Evolutionary conservation across 768 basidiomycete species (phyloP).

Genomic region (Thelephora ganbajun): DNA sequence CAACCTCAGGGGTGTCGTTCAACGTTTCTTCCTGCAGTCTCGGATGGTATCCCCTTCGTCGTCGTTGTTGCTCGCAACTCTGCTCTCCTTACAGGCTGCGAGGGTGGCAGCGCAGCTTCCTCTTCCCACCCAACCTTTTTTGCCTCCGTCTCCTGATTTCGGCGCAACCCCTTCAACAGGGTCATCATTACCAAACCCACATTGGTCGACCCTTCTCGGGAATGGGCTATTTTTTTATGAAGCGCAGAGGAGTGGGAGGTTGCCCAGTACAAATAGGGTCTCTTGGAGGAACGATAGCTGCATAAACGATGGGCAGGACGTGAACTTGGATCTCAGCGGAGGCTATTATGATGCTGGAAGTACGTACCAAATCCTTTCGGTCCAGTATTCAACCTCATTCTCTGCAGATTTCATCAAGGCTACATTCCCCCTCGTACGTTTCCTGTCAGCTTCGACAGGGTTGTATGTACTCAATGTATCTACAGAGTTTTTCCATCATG

Average conservation of each 20-base stretch:
- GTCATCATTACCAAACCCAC: conserved; percentile 37
- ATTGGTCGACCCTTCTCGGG: conserved; percentile 76
- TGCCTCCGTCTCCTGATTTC: conserved; percentile 43
- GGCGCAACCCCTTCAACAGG: conserved; percentile 26
- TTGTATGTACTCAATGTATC: conserved; percentile 1
- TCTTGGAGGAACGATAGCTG: conserved; percentile 80
- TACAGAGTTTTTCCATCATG: conserved; percentile 67
- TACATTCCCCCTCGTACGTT: conserved; percentile 65
- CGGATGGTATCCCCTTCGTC: not conserved
- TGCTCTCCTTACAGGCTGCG: too few relatives aligned
- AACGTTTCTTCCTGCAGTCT: conserved; percentile 8
- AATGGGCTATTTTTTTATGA: conserved; percentile 83
- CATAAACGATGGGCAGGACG: conserved; percentile 63
- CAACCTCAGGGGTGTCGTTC: too few relatives aligned
- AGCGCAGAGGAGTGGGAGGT: conserved; percentile 71
- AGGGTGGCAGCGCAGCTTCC: conserved; percentile 36
- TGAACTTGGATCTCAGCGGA: conserved; percentile 61
- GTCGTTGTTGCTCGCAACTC: not conserved
- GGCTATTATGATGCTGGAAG: conserved; percentile 93
- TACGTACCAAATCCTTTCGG: conserved; percentile 18
- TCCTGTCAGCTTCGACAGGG: conserved; percentile 1
- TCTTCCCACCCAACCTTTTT: conserved; percentile 48
- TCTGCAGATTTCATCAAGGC: conserved; percentile 73
- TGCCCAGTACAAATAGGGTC: conserved; percentile 59
- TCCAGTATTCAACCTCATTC: not conserved